Evolutionary conservation across 345 rosid genomes (phyloP), one percentile per base, ranked within the genome.

Genomic region (Eucalyptus regnans): DNA sequence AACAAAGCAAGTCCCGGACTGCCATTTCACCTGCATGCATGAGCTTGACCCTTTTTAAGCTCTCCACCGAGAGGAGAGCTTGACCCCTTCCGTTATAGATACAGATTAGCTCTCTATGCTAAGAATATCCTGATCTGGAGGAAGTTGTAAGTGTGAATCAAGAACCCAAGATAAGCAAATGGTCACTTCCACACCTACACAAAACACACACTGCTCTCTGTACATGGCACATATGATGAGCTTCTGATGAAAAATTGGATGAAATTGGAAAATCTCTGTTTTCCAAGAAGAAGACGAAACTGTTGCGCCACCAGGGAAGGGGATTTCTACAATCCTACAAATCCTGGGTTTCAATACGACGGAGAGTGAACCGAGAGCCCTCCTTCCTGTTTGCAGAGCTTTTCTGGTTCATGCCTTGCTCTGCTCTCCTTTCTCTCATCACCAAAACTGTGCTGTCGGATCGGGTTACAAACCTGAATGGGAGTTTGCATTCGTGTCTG

Each of bases 121-220:
- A 18, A 71, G 22, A 20, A 71, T 20, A 71, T 43, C 81, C 81
- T 71, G 14, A 9, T 71, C 12, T 71, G 81, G 46, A 71, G 81
- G 25, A 18, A 37, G 92, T 56, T 56, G 25, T 76, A 62, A 43
- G 92, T 71, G 22, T 90, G 89, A 71, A 92, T 89, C 90, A 92
- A 90, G 49, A 86, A 87, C 29, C 90, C 95, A 86, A 92, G 93
- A 79, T 68, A 68, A 68, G 43, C 80, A 31, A 68, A 68, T 17
- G 80, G 43, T 68, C 43, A 31, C 80, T 68, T 68, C 43, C 80
- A 31, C 43, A 4, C 80, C 80, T 8, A 68, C 41, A 66, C 43
- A 33, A 68, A 31, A 8, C 43, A 68, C 80, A 31, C 79, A 2
- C 43, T 66, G 12, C 80, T 31, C 80, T 68, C 43, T 16, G 43